These are phyloP conservation scores for Pythium dissimile DNA, from an alignment of 352 stramenopile genomes.

Conservation along the genomic window DNA sequence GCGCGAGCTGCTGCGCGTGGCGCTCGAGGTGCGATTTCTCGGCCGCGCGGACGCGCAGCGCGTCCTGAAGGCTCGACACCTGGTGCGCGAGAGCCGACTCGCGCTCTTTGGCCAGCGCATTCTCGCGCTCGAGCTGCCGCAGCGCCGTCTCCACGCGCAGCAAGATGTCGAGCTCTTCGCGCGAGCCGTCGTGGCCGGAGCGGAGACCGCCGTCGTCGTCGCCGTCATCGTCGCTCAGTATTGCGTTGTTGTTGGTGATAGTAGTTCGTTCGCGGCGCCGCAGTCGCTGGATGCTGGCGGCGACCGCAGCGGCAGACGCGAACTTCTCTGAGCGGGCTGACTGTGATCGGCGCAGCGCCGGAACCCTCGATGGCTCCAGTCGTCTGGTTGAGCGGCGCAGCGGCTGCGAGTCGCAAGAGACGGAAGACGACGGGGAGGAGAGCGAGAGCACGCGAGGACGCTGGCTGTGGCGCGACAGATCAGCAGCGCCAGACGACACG, in stretches of 20 bases:
- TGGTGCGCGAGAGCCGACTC: conserved; percentile 51
- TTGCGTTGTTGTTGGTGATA: no score
- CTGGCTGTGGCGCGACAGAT: no score
- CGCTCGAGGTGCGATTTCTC: conserved; percentile 56
- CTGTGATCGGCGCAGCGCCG: background rate
- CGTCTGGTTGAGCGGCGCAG: conserved; percentile 2
- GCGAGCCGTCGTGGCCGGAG: conserved; percentile 17
- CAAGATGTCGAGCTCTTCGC: conserved; percentile 60
- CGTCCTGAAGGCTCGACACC: conserved; percentile 52
- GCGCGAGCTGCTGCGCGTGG: conserved; percentile 34
- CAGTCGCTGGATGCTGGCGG: conserved; percentile 20
- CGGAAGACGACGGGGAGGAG: background rate
- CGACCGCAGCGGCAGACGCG: conserved; percentile 9
- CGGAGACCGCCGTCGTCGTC: background rate
- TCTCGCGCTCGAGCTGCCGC: conserved; percentile 70
- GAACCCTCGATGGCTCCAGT: background rate
- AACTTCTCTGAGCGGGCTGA: background rate
- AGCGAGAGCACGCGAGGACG: background rate
- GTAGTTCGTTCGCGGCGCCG: conserved; percentile 18
- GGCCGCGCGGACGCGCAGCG: conserved; percentile 38
- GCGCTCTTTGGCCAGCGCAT: conserved; percentile 42
- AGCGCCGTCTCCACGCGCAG: conserved; percentile 63
- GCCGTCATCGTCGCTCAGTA: background rate
- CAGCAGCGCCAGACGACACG: background rate
- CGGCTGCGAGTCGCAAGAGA: background rate